Conservation (phyloP, 768 basidiomycete genomes). For the Hebeloma cylindrosporum region DNA sequence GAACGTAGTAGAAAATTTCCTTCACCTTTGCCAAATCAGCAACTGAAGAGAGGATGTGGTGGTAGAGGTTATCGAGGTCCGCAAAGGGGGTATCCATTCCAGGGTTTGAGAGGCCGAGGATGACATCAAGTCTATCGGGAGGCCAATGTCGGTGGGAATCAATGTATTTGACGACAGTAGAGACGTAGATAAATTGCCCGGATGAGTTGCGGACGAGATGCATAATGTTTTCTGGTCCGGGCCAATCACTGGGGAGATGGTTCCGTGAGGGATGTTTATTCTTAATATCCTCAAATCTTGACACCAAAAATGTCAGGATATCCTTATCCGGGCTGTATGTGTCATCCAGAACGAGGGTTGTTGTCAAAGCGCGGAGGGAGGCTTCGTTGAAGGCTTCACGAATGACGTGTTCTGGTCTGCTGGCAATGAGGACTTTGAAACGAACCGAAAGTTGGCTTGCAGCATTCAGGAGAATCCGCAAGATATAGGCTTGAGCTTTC, state of each 20-base stretch:
- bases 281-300: constrained; percentile 11
- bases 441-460: constrained; percentile 2
- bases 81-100: constrained; percentile 15
- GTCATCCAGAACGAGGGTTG: constrained; percentile 9
- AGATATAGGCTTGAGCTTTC: constrained; percentile 13
- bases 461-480: constrained; percentile 7
- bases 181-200: constrained; percentile 18
- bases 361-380: constrained; percentile 1
- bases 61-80: constrained; percentile 20
- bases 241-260: constrained; percentile 11
- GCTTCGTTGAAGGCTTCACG: constrained; percentile 14
- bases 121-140: constrained; percentile 3
- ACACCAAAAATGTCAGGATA: constrained; percentile 12
- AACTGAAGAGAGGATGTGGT: constrained; percentile 15
- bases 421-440: constrained; percentile 20
- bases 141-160: constrained; percentile 9
- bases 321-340: constrained; percentile 10
- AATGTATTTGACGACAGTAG: constrained; percentile 18
- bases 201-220: constrained; percentile 12
- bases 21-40: constrained; percentile 9
- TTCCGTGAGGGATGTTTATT: constrained; percentile 8
- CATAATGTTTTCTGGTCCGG: constrained; percentile 1
- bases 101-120: constrained; percentile 4
- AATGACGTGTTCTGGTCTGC: constrained; percentile 21
- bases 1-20: constrained; percentile 7